phyloP scores from a whole-genome alignment of 1,284 basidiomycete genomes.

The Marasmius tenuissimus region DNA sequence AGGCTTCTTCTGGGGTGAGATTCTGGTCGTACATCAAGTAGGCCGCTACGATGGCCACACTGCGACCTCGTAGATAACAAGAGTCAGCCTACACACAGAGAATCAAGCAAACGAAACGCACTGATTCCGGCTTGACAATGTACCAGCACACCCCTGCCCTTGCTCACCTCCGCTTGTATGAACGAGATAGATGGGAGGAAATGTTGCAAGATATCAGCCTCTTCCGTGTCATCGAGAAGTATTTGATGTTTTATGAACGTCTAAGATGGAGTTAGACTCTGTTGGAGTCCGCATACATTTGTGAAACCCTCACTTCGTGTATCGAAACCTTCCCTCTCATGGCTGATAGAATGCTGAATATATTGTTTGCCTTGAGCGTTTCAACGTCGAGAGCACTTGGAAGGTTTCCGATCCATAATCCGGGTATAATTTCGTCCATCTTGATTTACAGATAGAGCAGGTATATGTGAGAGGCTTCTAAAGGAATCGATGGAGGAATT shows the following conservation, averaged over 20 bases:
- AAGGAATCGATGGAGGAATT: too few relatives aligned
- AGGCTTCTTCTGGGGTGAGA: conserved; percentile 64
- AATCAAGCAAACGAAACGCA: conserved; percentile 38
- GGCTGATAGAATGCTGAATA: conserved; percentile 68
- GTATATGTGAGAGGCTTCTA: neutral
- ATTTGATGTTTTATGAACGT: conserved; percentile 73
- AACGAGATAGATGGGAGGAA: conserved; percentile 78
- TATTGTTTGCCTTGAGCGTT: conserved; percentile 57
- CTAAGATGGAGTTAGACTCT: conserved; percentile 32
- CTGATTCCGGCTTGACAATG: conserved; percentile 89
- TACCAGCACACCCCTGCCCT: conserved; percentile 75
- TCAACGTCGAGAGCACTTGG: conserved; percentile 53
- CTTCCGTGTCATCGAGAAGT: conserved; percentile 67
- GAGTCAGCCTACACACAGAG: neutral
- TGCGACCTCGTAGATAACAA: conserved; percentile 54
- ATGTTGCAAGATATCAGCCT: conserved; percentile 74
- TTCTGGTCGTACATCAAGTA: conserved; percentile 79
- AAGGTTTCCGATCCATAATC: conserved; percentile 68
- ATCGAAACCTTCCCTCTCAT: conserved; percentile 71
- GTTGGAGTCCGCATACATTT: neutral
- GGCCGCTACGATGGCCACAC: conserved; percentile 79
- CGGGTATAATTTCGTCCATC: conserved; percentile 65
- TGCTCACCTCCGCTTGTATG: conserved; percentile 75
- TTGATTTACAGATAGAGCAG: conserved; percentile 5
- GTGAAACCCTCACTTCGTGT: conserved; percentile 48